phyloP scores from a whole-genome alignment of 2,329 filamentous ascomycete genomes.

The Dryadomyces quercus-mongolicae region DNA sequence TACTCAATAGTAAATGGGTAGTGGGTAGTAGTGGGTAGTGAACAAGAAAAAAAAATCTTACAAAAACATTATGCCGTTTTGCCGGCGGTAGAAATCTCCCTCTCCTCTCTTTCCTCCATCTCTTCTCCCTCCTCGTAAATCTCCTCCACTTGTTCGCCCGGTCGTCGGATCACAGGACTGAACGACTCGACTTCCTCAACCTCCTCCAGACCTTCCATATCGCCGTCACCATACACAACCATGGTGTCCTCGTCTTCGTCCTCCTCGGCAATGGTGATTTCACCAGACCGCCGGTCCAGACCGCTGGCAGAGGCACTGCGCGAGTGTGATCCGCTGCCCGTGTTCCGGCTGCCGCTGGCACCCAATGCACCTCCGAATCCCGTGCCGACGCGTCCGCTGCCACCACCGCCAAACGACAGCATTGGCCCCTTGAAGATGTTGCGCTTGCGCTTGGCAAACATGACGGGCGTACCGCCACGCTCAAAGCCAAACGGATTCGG shows the following conservation, averaged over 20 bases:
- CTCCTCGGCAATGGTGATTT: conserved; percentile 61
- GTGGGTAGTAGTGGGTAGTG: background rate
- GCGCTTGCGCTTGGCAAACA: conserved; percentile 73
- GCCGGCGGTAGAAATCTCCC: no score
- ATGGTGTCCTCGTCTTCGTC: conserved; percentile 35
- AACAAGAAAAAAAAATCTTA: background rate
- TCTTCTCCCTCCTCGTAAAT: conserved; percentile 32
- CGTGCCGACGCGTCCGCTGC: conserved; percentile 12
- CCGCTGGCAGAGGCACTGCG: conserved; percentile 48
- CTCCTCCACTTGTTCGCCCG: conserved; percentile 33
- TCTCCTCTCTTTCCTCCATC: background rate
- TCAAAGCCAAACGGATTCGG: conserved; percentile 41
- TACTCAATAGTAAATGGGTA: background rate
- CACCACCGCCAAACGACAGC: conserved; percentile 39
- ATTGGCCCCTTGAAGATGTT: conserved; percentile 74
- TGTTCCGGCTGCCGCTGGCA: conserved; percentile 24
- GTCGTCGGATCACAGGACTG: conserved; percentile 32
- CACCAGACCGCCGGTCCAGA: conserved; percentile 55
- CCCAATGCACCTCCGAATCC: conserved; percentile 2
- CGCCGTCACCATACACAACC: conserved; percentile 32
- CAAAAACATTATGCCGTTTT: background rate
- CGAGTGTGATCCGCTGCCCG: conserved; percentile 30
- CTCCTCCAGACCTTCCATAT: conserved; percentile 35
- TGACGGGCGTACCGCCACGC: conserved; percentile 36
- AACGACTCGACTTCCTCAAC: conserved; percentile 50